phyloP scores from a whole-genome alignment of 208 protist genomes.

The Leishmania martiniquensis region DNA sequence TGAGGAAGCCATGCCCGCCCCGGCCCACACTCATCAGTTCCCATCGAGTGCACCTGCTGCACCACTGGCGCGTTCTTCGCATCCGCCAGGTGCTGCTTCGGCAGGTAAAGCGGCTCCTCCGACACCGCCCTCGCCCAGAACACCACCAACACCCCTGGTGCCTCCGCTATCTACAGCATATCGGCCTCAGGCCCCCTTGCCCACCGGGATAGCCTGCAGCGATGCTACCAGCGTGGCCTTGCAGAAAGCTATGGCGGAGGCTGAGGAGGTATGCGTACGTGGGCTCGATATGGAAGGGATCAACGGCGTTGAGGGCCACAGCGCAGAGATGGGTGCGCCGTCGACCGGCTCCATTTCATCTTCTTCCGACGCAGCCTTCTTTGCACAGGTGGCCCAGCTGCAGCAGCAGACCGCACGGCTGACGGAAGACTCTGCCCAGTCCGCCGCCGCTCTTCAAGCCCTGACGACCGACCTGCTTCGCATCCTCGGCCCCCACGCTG shows the following conservation, averaged over 20 bases:
- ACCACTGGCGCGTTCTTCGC: neutral
- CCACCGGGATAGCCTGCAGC: neutral
- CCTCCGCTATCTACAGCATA: neutral
- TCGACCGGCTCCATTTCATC: neutral
- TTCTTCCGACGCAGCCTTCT: conserved; percentile 25
- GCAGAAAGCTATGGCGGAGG: conserved; percentile 4
- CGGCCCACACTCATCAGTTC: neutral
- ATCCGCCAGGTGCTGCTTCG: neutral
- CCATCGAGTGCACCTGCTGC: neutral
- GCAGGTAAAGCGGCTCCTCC: neutral
- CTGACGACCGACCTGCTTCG: conserved; percentile 22
- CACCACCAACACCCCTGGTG: neutral
- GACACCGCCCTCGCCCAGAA: neutral
- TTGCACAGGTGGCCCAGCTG: conserved; percentile 19
- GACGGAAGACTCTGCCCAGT: conserved; percentile 18
- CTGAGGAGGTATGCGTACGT: neutral
- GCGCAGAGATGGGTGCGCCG: neutral
- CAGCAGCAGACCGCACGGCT: conserved; percentile 14
- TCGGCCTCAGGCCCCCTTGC: conserved; percentile 1
- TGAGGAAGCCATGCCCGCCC: neutral
- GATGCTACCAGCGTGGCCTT: conserved; percentile 7
- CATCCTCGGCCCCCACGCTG: conserved; percentile 24
- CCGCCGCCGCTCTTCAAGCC: conserved; percentile 17
- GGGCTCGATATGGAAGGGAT: neutral
- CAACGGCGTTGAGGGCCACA: neutral